Evolutionary conservation across 1,139 yeast genomes (phyloP).

Genomic region (Petasospora fabianii): DNA sequence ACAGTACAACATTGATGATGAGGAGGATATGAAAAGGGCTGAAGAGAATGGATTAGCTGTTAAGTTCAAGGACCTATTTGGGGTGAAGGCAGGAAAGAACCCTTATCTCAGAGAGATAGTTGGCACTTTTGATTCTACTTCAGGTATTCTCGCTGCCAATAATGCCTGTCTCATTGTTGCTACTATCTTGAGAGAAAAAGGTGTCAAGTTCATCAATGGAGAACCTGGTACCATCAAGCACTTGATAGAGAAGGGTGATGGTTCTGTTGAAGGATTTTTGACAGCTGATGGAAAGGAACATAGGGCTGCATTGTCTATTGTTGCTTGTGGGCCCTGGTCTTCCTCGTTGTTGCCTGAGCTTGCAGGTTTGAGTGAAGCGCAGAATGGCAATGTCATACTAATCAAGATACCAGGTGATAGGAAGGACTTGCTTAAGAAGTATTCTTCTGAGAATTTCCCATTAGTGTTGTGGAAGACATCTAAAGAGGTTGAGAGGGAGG

Average conservation of each 20-base stretch:
- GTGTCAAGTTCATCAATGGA: conserved; percentile 19
- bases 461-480: conserved; percentile 25
- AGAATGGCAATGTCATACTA: conserved; percentile 33
- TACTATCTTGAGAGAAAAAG: conserved; percentile 20
- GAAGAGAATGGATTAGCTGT: conserved; percentile 27
- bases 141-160: conserved; percentile 37
- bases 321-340: conserved; percentile 24
- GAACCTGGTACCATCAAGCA: conserved; percentile 10
- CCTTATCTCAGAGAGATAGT: conserved; percentile 12
- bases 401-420: conserved; percentile 30
- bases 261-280: conserved; percentile 1
- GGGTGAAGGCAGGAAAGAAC: conserved; percentile 11
- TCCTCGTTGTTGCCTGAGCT: conserved; percentile 23
- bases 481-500: conserved; percentile 23
- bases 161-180: conserved; percentile 33
- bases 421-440: conserved; percentile 29
- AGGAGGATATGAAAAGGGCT: conserved; percentile 31
- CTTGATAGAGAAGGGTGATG: conserved; percentile 2
- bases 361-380: conserved; percentile 34
- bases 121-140: conserved; percentile 34
- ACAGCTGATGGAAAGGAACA: conserved; percentile 23
- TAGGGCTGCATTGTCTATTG: conserved; percentile 24
- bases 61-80: conserved; percentile 25
- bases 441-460: conserved; percentile 29
- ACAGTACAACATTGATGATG: conserved; percentile 30